A percentile compares a stretch with the other conserved stretches of the same genome.
Conservation (phyloP, 176 grass and related monocot genomes). For the Avena sativa region DNA sequence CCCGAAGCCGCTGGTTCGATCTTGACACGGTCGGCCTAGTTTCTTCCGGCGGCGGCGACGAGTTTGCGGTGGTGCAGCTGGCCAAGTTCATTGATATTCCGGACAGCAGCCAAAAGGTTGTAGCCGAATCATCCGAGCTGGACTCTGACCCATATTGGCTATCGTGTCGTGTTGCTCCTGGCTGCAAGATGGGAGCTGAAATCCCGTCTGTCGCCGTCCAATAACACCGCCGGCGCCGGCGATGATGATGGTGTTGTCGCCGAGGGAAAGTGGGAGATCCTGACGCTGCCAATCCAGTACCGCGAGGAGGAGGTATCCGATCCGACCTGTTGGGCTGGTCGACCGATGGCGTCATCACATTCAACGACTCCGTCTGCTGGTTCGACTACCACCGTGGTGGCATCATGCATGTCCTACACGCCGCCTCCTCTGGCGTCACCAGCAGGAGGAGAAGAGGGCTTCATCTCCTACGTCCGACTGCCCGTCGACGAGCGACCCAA, state of each 20-base stretch:
- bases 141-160: neutral
- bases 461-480: neutral
- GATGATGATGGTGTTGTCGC: neutral
- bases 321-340: neutral
- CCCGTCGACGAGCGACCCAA: neutral
- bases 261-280: neutral
- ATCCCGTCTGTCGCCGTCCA: neutral
- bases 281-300: neutral
- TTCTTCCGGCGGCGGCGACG: fast-evolving
- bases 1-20: neutral
- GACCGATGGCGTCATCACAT: neutral
- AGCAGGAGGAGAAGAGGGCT: neutral
- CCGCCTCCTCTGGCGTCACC: neutral
- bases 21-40: neutral
- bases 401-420: neutral
- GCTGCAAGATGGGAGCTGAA: neutral
- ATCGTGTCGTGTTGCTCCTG: neutral
- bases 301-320: neutral
- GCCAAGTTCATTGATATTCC: neutral
- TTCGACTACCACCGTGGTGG: neutral
- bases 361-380: neutral
- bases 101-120: neutral
- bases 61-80: neutral
- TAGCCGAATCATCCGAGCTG: neutral
- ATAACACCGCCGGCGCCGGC: neutral